Evolutionary conservation across 768 basidiomycete genomes (phyloP), one percentile per base, ranked within the genome.

Genomic region (Tulasnella sp.): DNA sequence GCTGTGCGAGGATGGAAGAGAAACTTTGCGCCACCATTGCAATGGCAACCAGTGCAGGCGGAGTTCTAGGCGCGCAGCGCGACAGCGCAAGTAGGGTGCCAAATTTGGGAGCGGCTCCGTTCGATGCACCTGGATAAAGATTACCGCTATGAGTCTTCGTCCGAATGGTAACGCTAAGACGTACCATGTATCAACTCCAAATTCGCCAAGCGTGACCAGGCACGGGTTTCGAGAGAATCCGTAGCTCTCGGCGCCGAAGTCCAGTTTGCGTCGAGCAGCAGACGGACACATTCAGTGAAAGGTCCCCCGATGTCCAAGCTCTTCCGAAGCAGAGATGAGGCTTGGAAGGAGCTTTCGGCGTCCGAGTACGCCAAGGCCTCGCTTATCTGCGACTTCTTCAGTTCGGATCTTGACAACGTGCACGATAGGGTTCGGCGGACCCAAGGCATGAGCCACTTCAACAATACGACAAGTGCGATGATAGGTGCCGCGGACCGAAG

Each of bases 301-400:
- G 54, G 54, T n/a, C 54, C 54, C 22, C 54, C 24, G 12, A 54
- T 54, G 54, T n/a, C 54, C 54, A 54, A 9, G 54, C 54, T 54
- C 6, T n/a, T 54, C 54, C n/a, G 22, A n/a, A 54, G 54, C 3
- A 54, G 24, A 54, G 11, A n/a, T 4, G 54, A 54, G 54, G 54
- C 22, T 54, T n/a, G 54, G n/a, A 11, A 22, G n/a, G 54, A 54
- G 22, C 24, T 54, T n/a, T 54, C 54, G n/a, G 54, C n/a, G 24
- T 54, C n/a, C 54, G 54, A 54, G 54, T n/a, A 54, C 54, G 54
- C n/a, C 54, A 54, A n/a, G 54, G 54, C 54, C 54, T 54, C 54
- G 54, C 54, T 54, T 22, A 54, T 54, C 54, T n/a, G 54, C 54
- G n/a, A n/a, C 54, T 54, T 54, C 24, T 54, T 24, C n/a, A 12